Conservation (phyloP, 805 yeast genomes). For the Yarrowia keelungensis region DNA sequence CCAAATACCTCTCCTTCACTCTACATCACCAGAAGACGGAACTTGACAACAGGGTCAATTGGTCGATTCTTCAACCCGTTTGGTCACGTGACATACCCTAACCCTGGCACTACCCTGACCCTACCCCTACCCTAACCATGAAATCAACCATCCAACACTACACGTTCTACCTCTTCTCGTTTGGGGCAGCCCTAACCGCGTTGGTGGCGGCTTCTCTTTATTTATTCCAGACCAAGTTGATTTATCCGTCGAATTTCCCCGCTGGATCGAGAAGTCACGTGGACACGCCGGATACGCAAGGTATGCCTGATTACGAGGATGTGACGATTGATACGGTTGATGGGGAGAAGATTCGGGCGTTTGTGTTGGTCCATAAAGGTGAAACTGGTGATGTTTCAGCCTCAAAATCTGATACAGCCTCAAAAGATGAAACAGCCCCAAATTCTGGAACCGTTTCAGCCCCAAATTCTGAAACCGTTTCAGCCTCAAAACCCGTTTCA, state of each 20-base stretch:
- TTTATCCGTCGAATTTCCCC: conserved; percentile 85
- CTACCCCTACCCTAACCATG: conserved; percentile 2
- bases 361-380: conserved; percentile 52
- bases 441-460: too few species aligned
- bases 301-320: conserved; percentile 65
- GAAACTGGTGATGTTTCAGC: conserved; percentile 55
- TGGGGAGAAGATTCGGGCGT: conserved; percentile 71
- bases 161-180: conserved; percentile 1
- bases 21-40: too few species aligned
- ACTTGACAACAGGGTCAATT: too few species aligned
- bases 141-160: neutral
- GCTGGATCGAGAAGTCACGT: conserved; percentile 70
- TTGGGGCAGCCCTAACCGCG: conserved; percentile 40
- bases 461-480: too few species aligned
- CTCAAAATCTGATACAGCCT: too few species aligned
- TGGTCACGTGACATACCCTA: neutral
- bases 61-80: too few species aligned
- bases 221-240: conserved; percentile 62
- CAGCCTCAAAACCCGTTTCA: too few species aligned
- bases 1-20: too few species aligned
- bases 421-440: too few species aligned
- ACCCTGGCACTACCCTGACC: too few species aligned
- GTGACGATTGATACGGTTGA: conserved; percentile 70
- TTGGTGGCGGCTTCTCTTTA: conserved; percentile 43
- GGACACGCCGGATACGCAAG: conserved; percentile 77